Conservation (phyloP, 352 stramenopile species). For the Globisporangium emineosum region DNA sequence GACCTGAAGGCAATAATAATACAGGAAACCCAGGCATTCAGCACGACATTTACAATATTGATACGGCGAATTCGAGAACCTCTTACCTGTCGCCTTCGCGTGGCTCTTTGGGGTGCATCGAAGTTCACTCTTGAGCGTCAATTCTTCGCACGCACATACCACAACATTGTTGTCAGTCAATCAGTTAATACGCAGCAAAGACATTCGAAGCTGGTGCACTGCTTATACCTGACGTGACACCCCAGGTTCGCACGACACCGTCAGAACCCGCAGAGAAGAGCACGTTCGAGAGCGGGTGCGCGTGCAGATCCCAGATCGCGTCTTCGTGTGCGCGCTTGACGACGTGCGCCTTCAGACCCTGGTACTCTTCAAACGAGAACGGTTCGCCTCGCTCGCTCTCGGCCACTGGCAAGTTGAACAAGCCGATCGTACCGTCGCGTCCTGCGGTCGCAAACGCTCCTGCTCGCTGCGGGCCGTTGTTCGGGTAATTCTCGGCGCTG, state of each 20-base stretch:
- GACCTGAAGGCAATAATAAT: constrained; percentile 18
- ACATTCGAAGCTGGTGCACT: neutral
- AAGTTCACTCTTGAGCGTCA: constrained; percentile 74
- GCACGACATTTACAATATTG: neutral
- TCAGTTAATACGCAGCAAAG: neutral
- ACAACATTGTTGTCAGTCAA: constrained; percentile 1
- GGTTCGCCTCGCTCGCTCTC: constrained; percentile 72
- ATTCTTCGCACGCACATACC: constrained; percentile 30
- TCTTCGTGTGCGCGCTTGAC: constrained; percentile 80
- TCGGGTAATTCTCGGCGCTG: constrained; percentile 71
- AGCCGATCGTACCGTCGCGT: constrained; percentile 67
- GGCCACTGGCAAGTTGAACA: constrained; percentile 54
- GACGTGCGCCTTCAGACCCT: constrained; percentile 57
- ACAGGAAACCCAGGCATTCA: neutral
- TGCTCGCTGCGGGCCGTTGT: constrained; percentile 36
- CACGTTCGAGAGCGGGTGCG: constrained; percentile 78
- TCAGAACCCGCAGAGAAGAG: constrained; percentile 81
- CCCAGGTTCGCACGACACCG: constrained; percentile 77
- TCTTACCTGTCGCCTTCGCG: constrained; percentile 42
- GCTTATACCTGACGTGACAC: constrained; percentile 58
- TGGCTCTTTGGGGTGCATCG: constrained; percentile 54
- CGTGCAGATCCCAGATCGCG: constrained; percentile 78
- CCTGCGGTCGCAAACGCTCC: constrained; percentile 72
- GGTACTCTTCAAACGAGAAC: constrained; percentile 72
- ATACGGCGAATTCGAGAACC: neutral